Evolutionary conservation across 2,329 filamentous ascomycete species (phyloP), one percentile per base, ranked within the genome.

Genomic region (Paraphoma sp.): DNA sequence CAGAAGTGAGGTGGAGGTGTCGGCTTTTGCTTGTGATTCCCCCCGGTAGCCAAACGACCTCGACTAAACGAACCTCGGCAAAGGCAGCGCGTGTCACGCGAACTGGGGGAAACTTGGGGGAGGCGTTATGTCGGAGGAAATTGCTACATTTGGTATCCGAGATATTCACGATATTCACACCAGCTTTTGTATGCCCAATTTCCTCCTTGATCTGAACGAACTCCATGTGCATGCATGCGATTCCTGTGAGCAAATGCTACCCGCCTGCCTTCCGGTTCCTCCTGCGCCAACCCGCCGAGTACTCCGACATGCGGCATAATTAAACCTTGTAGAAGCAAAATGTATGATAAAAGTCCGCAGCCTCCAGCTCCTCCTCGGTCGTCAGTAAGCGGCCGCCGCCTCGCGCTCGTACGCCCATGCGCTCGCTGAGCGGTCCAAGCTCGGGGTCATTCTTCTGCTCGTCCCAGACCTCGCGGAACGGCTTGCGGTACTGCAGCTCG

Each of bases 311-410:
- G 31, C 29, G 14, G 28, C n/a, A 6, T 12, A n/a, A 17, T 36
- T 72, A 95, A 45, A 96, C 92, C 82, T 97, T 97, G 79, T 97
- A 96, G 78, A 98, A 98, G 80, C 93, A 97, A 72, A 98, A 98
- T 1, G 91, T 93, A 68, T 96, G 86, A 72, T 98, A 98, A 72
- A 98, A 96, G 68, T 82, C 82, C 71, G 69, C 68, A 6, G 95
- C 95, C 76, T 98, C 93, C 85, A 96, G 90, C 81, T 99, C 95
- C 73, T 96, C 91, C 11, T 89, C 84, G 1, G 86, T 89, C 48
- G 97, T 91, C 45, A 90, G 76, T 63, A 97, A 78, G 14, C 79
- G 78, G 68, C 86, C 86, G 9, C 86, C 85, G 17, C 85, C 85
- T 33, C 90, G 84, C 68, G 89, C 90, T 36, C 92, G 84, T 5